phyloP scores from a whole-genome alignment of 2,329 filamentous ascomycete species.

The Aspergillaceae sp. region DNA sequence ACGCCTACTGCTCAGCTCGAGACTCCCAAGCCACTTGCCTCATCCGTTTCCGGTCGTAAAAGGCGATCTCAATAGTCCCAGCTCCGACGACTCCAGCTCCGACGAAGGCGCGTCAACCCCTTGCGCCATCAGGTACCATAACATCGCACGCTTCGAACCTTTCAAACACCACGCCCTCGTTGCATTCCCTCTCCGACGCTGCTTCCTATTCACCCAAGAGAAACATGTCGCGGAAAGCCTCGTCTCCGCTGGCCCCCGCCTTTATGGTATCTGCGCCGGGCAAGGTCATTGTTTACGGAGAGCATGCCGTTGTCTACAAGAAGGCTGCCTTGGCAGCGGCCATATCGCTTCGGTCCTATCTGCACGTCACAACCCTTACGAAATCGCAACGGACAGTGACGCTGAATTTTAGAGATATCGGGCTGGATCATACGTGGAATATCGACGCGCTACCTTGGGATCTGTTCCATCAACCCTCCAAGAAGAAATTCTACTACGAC shows the following conservation, averaged over 20 bases:
- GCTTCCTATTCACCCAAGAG: conserved; percentile 2
- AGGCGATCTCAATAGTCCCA: no score
- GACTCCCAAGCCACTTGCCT: no score
- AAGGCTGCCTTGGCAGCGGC: conserved; percentile 94
- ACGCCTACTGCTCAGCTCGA: no score
- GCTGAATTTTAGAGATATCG: conserved; percentile 83
- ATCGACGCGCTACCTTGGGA: conserved; percentile 87
- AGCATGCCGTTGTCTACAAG: conserved; percentile 95
- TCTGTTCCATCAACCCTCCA: conserved; percentile 65
- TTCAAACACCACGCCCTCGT: neutral
- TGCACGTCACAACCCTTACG: conserved; percentile 87
- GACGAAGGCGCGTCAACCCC: no score
- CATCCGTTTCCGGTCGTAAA: no score
- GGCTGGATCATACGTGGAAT: conserved; percentile 83
- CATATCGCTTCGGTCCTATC: conserved; percentile 90
- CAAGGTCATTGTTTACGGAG: conserved; percentile 96
- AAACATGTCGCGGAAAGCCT: conserved; percentile 31
- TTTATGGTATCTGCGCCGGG: conserved; percentile 98
- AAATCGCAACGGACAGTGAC: conserved; percentile 85
- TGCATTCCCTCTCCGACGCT: neutral
- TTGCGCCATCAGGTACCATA: no score
- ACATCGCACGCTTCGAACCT: no score
- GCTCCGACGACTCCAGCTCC: no score
- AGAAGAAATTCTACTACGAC: conserved; percentile 94
- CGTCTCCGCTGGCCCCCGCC: conserved; percentile 62